Conservation (phyloP, 169 alveolate genomes). For the Perkinsus marinus region DNA sequence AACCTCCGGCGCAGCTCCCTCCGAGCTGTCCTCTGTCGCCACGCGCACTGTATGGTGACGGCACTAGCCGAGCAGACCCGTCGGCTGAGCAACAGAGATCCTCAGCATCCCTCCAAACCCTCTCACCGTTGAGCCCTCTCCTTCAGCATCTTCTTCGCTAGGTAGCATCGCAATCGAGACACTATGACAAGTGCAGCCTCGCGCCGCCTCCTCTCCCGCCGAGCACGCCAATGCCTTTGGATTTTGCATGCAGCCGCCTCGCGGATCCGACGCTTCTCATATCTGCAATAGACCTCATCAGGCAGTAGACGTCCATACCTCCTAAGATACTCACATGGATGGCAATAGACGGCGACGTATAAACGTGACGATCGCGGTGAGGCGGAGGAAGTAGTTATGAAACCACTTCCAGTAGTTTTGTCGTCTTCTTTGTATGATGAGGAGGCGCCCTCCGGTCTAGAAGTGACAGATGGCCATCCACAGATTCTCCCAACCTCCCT, state of each 20-base stretch:
- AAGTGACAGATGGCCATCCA: background rate
- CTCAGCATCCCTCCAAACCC: background rate
- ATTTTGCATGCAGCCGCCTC: background rate
- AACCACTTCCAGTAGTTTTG: background rate
- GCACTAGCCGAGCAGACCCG: background rate
- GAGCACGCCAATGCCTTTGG: background rate
- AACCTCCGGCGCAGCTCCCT: background rate
- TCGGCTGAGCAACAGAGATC: background rate
- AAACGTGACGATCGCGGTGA: background rate
- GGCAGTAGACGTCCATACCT: background rate
- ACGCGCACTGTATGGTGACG: background rate
- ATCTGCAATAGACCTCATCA: background rate
- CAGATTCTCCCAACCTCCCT: background rate
- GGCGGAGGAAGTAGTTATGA: background rate
- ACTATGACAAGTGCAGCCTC: background rate
- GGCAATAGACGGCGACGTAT: background rate
- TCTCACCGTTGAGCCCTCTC: background rate
- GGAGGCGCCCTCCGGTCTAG: background rate
- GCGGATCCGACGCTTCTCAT: background rate
- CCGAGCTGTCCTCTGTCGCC: background rate
- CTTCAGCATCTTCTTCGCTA: background rate
- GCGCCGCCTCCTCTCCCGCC: background rate
- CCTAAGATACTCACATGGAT: background rate
- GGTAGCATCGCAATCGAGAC: background rate
- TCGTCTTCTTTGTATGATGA: background rate